phyloP scores from a whole-genome alignment of 2,329 filamentous ascomycete species.

The Trichoderma atroviride region DNA sequence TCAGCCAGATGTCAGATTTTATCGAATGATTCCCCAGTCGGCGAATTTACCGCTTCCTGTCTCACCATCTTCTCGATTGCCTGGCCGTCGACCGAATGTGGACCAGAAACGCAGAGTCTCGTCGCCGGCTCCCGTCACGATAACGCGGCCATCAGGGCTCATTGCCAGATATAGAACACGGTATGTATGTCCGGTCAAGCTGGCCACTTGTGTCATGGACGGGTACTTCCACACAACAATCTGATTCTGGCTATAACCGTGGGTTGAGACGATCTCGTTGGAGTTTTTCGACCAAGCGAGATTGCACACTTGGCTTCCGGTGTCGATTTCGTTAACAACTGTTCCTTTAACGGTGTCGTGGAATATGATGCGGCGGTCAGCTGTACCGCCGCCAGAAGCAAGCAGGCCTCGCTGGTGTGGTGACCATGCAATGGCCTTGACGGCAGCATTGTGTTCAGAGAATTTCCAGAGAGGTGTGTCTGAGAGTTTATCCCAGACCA shows the following conservation, averaged over 20 bases:
- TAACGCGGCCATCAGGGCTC: slow-evolving; percentile 91
- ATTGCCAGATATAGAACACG: slow-evolving; percentile 95
- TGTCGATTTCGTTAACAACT: slow-evolving; percentile 86
- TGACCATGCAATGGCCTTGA: slow-evolving; percentile 98
- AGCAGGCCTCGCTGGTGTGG: slow-evolving; percentile 92
- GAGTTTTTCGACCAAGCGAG: slow-evolving; percentile 96
- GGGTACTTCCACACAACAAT: slow-evolving; percentile 99
- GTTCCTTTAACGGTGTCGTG: slow-evolving; percentile 90
- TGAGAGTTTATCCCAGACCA: slow-evolving; percentile 97
- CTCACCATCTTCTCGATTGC: slow-evolving; percentile 69
- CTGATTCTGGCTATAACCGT: slow-evolving; percentile 97
- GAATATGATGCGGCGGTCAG: slow-evolving; percentile 95
- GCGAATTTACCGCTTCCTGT: slow-evolving; percentile 62
- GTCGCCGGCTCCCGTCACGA: slow-evolving; percentile 94
- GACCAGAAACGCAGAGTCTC: slow-evolving; percentile 98
- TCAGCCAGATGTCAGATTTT: slow-evolving; percentile 27
- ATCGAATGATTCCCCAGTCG: slow-evolving; percentile 84
- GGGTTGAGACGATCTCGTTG: slow-evolving; percentile 95
- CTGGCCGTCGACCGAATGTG: slow-evolving; percentile 82
- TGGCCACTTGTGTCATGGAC: slow-evolving; percentile 95
- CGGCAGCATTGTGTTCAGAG: slow-evolving; percentile 90
- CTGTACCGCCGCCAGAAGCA: slow-evolving; percentile 94
- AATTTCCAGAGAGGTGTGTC: slow-evolving; percentile 93
- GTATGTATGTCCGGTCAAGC: slow-evolving; percentile 93
- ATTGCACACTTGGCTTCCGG: slow-evolving; percentile 98